phyloP scores from a whole-genome alignment of 1,284 basidiomycete species.

The Malassezia slooffiae region DNA sequence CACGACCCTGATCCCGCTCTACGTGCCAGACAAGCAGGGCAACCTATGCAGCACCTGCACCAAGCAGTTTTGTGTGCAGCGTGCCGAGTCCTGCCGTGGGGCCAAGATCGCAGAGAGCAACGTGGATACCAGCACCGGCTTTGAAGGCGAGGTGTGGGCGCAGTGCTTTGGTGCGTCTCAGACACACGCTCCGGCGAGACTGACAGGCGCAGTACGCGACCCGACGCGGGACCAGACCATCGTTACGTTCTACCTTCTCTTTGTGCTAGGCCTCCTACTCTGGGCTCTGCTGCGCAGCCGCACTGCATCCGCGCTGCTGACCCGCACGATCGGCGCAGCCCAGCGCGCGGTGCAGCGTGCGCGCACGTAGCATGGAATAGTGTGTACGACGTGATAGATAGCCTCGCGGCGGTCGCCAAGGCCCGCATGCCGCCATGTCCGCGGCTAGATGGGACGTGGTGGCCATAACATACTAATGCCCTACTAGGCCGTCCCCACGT shows the following conservation, averaged over 20 bases:
- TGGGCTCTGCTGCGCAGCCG: constrained; percentile 7
- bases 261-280: constrained; percentile 17
- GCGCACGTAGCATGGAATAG: too few relatives aligned
- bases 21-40: constrained; percentile 21
- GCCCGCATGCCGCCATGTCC: too few relatives aligned
- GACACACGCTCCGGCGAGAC: too few relatives aligned
- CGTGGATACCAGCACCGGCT: constrained; percentile 42
- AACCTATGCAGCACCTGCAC: constrained; percentile 44
- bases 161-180: constrained; percentile 31
- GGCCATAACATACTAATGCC: too few relatives aligned
- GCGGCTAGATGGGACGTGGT: too few relatives aligned
- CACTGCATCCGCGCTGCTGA: neutral
- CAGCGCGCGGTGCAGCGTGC: too few relatives aligned
- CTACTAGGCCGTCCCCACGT: too few relatives aligned
- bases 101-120: constrained; percentile 37
- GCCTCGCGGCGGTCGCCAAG: too few relatives aligned
- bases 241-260: constrained; percentile 34
- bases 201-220: constrained; percentile 30
- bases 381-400: too few relatives aligned
- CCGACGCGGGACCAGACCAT: constrained; percentile 38
- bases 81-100: constrained; percentile 36
- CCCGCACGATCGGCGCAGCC: too few relatives aligned
- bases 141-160: constrained; percentile 46
- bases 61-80: constrained; percentile 44
- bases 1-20: constrained; percentile 42